These are phyloP conservation scores for Dendrobium catenatum DNA, from an alignment of 106 monocot genomes.

Conservation along the genomic window DNA sequence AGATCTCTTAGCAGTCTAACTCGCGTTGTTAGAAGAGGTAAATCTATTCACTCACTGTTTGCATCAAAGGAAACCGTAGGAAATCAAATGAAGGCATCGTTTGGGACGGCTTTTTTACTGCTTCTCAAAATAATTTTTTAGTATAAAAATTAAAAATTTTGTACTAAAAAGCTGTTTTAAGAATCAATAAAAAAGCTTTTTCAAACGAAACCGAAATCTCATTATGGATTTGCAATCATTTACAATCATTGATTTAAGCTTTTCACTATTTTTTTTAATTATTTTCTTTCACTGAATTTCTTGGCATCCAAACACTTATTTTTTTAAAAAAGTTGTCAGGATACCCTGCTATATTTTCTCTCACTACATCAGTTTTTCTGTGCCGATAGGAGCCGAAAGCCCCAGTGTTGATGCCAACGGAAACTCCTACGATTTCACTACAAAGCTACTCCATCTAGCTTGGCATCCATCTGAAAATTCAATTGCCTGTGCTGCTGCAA, in stretches of 20 bases:
- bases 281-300: too few species aligned
- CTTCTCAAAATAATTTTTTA: too few species aligned
- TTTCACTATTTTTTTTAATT: too few species aligned
- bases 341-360: too few species aligned
- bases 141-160: too few species aligned
- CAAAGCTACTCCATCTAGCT: slow-evolving; percentile 56
- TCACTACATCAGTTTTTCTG: background rate
- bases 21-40: slow-evolving; percentile 59
- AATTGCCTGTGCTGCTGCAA: slow-evolving; percentile 57
- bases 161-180: too few species aligned
- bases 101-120: too few species aligned
- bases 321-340: too few species aligned
- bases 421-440: slow-evolving; percentile 39
- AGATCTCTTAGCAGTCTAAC: slow-evolving; percentile 51
- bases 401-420: slow-evolving; percentile 42
- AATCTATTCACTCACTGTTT: background rate
- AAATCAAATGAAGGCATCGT: too few species aligned
- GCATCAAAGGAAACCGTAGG: too few species aligned
- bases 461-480: slow-evolving; percentile 63
- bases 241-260: background rate
- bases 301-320: too few species aligned
- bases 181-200: too few species aligned
- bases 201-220: background rate
- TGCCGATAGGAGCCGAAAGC: slow-evolving; percentile 13
- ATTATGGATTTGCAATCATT: background rate